Conservation (phyloP, 441 rosid species). For the Gossypium gossypioides region DNA sequence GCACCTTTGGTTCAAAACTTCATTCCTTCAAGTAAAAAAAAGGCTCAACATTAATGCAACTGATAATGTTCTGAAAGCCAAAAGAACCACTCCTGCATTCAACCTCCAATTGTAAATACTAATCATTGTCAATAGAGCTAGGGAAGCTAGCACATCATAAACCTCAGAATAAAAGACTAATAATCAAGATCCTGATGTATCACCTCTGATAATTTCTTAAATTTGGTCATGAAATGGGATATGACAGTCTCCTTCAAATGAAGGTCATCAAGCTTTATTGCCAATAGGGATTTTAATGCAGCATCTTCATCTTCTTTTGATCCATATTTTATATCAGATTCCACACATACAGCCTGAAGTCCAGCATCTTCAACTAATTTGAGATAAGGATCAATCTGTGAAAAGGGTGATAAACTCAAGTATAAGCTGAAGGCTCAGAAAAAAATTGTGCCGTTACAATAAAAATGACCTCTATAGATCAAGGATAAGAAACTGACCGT, state of each 20-base stretch:
- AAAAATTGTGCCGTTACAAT: not conserved
- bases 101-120: not conserved
- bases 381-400: conserved; percentile 75
- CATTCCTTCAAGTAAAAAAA: not conserved
- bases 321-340: conserved; percentile 35
- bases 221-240: conserved; percentile 44
- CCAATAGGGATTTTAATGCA: conserved; percentile 41
- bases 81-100: not conserved
- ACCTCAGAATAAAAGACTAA: conserved; percentile 8
- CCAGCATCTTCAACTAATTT: conserved; percentile 52
- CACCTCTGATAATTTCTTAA: conserved; percentile 64
- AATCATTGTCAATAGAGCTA: not conserved
- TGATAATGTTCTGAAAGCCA: not conserved
- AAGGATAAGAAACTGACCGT: conserved; percentile 37
- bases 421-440: conserved; percentile 8
- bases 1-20: not conserved
- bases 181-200: conserved; percentile 14
- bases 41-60: not conserved
- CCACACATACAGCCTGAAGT: conserved; percentile 41
- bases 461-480: not conserved
- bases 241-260: conserved; percentile 51
- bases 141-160: conserved; percentile 6
- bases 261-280: conserved; percentile 37
- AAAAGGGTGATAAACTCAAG: conserved; percentile 14
- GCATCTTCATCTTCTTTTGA: conserved; percentile 58